Evolutionary conservation across 2,329 filamentous ascomycete genomes (phyloP).

Genomic region (Aspergillaceae sp.): DNA sequence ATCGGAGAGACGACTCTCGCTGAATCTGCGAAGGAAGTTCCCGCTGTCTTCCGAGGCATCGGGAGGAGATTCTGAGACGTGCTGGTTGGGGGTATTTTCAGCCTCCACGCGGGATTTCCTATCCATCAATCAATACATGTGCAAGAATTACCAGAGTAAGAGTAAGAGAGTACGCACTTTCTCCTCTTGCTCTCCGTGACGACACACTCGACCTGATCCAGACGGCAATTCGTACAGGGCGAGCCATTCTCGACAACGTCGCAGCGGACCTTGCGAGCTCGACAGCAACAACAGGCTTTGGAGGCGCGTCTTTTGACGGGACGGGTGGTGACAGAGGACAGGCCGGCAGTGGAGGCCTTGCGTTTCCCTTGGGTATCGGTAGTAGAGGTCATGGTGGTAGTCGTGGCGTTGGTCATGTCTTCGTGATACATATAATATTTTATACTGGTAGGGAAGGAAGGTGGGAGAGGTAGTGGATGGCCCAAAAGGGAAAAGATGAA

Average conservation of each 20-base stretch:
- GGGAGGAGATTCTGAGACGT: constrained; percentile 23
- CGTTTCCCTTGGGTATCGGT: constrained; percentile 42
- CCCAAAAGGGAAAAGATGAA: neutral
- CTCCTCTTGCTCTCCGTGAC: constrained; percentile 75
- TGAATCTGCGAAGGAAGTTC: constrained; percentile 19
- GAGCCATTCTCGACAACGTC: constrained; percentile 81
- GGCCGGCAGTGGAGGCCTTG: constrained; percentile 48
- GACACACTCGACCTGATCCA: constrained; percentile 45
- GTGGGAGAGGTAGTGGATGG: neutral
- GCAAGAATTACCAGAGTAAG: too few relatives aligned
- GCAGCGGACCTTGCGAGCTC: constrained; percentile 83
- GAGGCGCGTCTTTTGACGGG: constrained; percentile 78
- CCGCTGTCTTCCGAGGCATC: constrained; percentile 28
- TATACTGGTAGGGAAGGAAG: constrained; percentile 1
- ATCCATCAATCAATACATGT: neutral
- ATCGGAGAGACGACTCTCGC: constrained; percentile 22
- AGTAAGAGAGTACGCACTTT: constrained; percentile 30
- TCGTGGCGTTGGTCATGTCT: constrained; percentile 5
- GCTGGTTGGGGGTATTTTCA: constrained; percentile 23
- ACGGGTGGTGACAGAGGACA: constrained; percentile 42
- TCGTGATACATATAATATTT: too few relatives aligned
- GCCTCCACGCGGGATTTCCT: constrained; percentile 36
- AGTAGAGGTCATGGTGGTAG: constrained; percentile 1
- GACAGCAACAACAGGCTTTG: constrained; percentile 80
- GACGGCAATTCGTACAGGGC: constrained; percentile 76